Evolutionary conservation across 164 flowering plant species (phyloP), one percentile per base, ranked within the genome.

Genomic region (Pachysandra terminalis): DNA sequence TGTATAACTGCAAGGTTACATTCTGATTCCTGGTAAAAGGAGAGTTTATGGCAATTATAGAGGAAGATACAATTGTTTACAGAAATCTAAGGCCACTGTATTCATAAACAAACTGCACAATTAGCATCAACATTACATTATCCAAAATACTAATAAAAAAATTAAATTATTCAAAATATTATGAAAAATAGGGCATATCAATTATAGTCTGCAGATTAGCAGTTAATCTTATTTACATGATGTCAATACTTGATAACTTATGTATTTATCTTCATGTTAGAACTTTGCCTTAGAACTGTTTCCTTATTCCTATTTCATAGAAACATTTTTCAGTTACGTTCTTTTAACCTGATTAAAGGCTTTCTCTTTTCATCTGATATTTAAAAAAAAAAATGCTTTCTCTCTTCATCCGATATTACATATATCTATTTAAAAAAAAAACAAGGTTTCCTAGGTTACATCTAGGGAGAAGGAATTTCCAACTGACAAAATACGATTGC

Each of bases 1-100:
- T n/a, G 75, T 93, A 93, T 76, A 93, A 76, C 98, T 93, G 85
- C 81, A 81, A 76, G 75, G 64, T 26, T 70, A 77, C 67, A 70
- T 52, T 59, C 28, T 35, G n/a, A 67, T 59, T 68, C 66, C 67
- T 74, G 71, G 71, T 68, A 52, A 75, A 68, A 59, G 23, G 45
- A 59, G 65, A 64, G 69, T 64, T 58, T 63, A 53, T 24, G 59
- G 57, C 37, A 63, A 68, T 62, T 66, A 56, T 54, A 64, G 40
- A 64, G 32, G 63, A 40, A 63, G 41, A 64, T 48, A 55, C 15
- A 66, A 32, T 32, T 32, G 3, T 1, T 26, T 19, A 58, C 40
- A 25, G 19, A 52, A 60, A 32, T 49, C 3, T 19, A 21, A 19
- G 21, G 8, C 24, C 9, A 45, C 23, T 37, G 17, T 23, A 53